Evolutionary conservation across 1,139 yeast genomes (phyloP).

Genomic region (Ashbya aceris): DNA sequence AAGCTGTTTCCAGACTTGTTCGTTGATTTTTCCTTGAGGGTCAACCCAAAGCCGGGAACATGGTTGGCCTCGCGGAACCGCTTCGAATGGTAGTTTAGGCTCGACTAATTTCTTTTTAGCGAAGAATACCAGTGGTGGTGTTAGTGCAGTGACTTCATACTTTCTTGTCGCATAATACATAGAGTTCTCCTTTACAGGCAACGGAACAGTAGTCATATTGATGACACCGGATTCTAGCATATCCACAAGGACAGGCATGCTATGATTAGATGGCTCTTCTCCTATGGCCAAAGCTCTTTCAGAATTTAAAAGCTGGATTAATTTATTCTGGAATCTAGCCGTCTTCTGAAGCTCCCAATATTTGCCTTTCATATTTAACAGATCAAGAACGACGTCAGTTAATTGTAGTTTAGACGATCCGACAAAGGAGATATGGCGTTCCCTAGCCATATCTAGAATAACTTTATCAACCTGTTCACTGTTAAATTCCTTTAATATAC

Average conservation of each 20-base stretch:
- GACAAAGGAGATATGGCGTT: slow-evolving; percentile 22
- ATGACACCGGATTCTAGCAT: slow-evolving; percentile 15
- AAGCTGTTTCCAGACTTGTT: slow-evolving; percentile 49
- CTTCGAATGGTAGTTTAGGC: slow-evolving; percentile 6
- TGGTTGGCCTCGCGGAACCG: slow-evolving; percentile 48
- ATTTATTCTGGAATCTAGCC: slow-evolving; percentile 11
- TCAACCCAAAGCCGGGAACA: slow-evolving; percentile 71
- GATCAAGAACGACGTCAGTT: slow-evolving; percentile 19
- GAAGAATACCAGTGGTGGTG: slow-evolving; percentile 24
- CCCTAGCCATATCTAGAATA: slow-evolving; percentile 29
- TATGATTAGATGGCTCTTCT: slow-evolving; percentile 22
- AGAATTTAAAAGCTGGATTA: slow-evolving; percentile 16
- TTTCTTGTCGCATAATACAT: slow-evolving; percentile 27
- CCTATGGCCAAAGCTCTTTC: slow-evolving; percentile 22
- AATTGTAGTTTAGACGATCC: slow-evolving; percentile 23
- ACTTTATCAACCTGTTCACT: slow-evolving; percentile 25
- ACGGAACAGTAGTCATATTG: slow-evolving; percentile 16
- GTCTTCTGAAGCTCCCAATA: slow-evolving; percentile 15
- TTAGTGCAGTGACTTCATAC: slow-evolving; percentile 24
- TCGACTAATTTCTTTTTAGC: slow-evolving; percentile 5
- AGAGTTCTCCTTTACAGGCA: slow-evolving; percentile 15
- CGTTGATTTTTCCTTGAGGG: slow-evolving; percentile 50
- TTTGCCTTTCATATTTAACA: slow-evolving; percentile 19
- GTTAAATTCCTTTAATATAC: slow-evolving; percentile 15
- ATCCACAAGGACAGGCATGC: slow-evolving; percentile 22